Conservation (phyloP, 768 basidiomycete species). For the Pisolithus sp. region DNA sequence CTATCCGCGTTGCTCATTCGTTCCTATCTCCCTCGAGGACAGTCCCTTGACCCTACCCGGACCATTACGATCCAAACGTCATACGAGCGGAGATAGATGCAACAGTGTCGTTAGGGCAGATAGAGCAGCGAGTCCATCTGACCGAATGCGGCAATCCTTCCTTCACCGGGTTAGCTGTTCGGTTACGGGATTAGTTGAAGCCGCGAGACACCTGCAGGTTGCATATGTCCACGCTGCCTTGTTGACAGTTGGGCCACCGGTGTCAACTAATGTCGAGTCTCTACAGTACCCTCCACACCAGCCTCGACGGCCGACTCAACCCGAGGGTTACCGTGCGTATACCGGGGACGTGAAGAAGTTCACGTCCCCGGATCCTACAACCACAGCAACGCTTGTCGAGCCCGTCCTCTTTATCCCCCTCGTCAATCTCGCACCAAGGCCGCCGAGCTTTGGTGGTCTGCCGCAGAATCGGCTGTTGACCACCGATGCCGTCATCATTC, state of each 20-base stretch:
- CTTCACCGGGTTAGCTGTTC: constrained; percentile 30
- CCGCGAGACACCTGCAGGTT: constrained; percentile 51
- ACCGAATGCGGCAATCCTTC: constrained; percentile 8
- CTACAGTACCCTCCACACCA: constrained; percentile 10
- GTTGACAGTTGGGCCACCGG: constrained; percentile 35
- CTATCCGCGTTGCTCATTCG: constrained; percentile 28
- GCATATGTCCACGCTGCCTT: constrained; percentile 52
- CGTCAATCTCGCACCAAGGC: constrained; percentile 27
- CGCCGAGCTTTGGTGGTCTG: constrained; percentile 23
- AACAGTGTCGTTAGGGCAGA: constrained; percentile 2
- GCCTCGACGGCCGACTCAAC: constrained; percentile 15
- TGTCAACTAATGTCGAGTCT: constrained; percentile 9
- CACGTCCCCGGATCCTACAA: constrained; percentile 18
- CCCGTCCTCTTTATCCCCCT: constrained; percentile 38
- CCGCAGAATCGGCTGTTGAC: constrained; percentile 20
- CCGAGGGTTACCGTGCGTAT: constrained; percentile 39
- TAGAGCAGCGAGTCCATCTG: not conserved
- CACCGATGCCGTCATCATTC: constrained; percentile 35
- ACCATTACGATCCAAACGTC: not conserved
- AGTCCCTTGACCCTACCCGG: constrained; percentile 26
- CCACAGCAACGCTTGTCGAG: constrained; percentile 6
- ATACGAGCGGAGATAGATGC: constrained; percentile 15
- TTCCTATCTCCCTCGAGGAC: constrained; percentile 32
- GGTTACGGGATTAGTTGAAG: constrained; percentile 39
- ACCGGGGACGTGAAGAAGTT: constrained; percentile 39